Evolutionary conservation across 2,329 filamentous ascomycete genomes (phyloP).

Genomic region (Hirsutella minnesotensis): DNA sequence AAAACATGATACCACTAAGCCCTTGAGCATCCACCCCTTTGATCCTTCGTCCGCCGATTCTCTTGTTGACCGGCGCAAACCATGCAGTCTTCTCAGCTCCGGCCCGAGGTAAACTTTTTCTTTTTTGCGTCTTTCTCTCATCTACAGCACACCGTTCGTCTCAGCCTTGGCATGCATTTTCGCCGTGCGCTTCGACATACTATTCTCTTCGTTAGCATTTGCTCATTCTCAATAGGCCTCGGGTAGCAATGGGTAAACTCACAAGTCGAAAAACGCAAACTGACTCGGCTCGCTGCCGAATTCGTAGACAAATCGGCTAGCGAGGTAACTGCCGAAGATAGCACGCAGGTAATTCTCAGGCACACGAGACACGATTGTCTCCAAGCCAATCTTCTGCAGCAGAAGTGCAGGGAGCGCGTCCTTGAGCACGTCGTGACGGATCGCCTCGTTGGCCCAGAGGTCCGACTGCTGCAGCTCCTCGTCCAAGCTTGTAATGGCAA

Average conservation of each 20-base stretch:
- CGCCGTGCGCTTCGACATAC: slow-evolving; percentile 56
- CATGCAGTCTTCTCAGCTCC: too few relatives aligned
- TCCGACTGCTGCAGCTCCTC: slow-evolving; percentile 92
- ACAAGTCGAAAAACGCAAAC: slow-evolving; percentile 98
- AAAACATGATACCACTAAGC: too few relatives aligned
- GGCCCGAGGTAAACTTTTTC: too few relatives aligned
- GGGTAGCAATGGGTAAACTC: slow-evolving; percentile 30
- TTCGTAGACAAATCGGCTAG: slow-evolving; percentile 91
- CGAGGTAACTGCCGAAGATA: slow-evolving; percentile 93
- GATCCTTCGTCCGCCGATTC: too few relatives aligned
- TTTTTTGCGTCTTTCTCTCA: too few relatives aligned
- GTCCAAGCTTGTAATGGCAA: slow-evolving; percentile 91
- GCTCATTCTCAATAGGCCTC: background rate
- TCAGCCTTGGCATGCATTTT: slow-evolving; percentile 19
- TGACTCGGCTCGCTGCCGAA: slow-evolving; percentile 87
- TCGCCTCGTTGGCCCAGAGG: slow-evolving; percentile 72
- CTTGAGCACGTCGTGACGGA: slow-evolving; percentile 65
- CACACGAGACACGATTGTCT: slow-evolving; percentile 75
- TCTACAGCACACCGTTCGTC: too few relatives aligned
- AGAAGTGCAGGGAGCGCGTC: slow-evolving; percentile 81
- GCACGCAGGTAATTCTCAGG: slow-evolving; percentile 85
- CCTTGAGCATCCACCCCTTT: too few relatives aligned
- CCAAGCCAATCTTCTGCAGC: slow-evolving; percentile 79
- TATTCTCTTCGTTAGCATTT: slow-evolving; percentile 13
- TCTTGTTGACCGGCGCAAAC: too few relatives aligned